Evolutionary conservation across 805 yeast species (phyloP), one percentile per base, ranked within the genome.

Genomic region (Lipomyces oligophaga): DNA sequence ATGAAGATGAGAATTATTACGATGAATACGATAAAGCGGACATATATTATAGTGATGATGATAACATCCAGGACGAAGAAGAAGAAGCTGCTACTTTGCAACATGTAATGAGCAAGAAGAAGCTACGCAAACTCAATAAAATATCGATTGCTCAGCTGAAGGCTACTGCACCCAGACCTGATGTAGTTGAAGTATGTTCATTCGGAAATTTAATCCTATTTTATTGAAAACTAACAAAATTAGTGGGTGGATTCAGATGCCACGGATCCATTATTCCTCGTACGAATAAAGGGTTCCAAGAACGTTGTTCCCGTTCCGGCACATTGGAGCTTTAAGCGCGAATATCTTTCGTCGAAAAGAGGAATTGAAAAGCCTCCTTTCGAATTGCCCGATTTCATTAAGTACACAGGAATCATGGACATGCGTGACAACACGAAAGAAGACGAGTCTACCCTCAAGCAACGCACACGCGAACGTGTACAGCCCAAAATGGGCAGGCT

Each of bases 401-500:
- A 69, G 32, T 85, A 79, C 42, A 89, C 97, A 0, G 96, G 96
- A 1, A 88, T 90, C 22, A 76, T 79, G 53, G 88, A 85, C 45
- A 84, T 90, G 95, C 76, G 97, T 62, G 78, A 79, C 45, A 77
- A 80, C 53, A 63, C 69, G 3, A 66, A 67, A 13, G 64, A 58
- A 2, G 58, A 51, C 24, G 63, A 62, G 1, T 68, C 76, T 11
- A 72, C 80, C 1, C 62, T 87, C 56, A 80, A 83, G 60, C 93
- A 85, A 59, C 73, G 76, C 60, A 82, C 82, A 63, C 73, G 97
- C 52, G 90, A 85, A 46, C 73, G 84, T 41, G 94, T 88, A 0
- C 96, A 86, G 63, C 96, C 96, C 0, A 86, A 85, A 62, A 72
- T 87, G 79, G 94, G 94, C 1, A 72, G 80, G 42, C 64, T 90